A percentile compares a stretch with the other conserved stretches of the same genome.
phyloP scores from a whole-genome alignment of 257 asterid genomes.

The Verbena officinalis region DNA sequence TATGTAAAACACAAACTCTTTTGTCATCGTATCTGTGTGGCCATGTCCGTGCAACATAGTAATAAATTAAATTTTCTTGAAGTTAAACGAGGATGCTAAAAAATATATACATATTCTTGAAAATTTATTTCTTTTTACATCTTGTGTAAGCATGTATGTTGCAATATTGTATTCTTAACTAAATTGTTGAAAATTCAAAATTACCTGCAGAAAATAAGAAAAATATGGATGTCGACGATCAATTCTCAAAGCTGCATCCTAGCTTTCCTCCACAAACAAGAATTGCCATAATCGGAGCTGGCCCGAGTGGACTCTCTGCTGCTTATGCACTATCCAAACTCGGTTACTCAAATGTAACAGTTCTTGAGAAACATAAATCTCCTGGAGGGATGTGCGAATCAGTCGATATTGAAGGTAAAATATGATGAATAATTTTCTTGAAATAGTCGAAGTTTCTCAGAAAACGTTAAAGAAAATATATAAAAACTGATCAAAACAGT shows the following conservation, averaged over 20 bases:
- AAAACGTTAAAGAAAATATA: neutral
- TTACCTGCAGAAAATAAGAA: slow-evolving; percentile 19
- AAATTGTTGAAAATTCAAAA: neutral
- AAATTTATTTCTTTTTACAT: too few species aligned
- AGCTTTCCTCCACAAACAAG: slow-evolving; percentile 49
- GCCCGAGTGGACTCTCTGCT: slow-evolving; percentile 74
- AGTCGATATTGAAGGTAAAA: slow-evolving; percentile 53
- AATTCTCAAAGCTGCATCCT: slow-evolving; percentile 56
- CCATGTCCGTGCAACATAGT: too few species aligned
- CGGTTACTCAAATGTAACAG: slow-evolving; percentile 55
- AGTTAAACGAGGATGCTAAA: too few species aligned
- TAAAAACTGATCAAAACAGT: too few species aligned
- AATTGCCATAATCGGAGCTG: slow-evolving; percentile 69
- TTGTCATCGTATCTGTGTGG: too few species aligned
- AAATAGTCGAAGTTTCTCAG: neutral
- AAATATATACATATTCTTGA: too few species aligned
- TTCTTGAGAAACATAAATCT: slow-evolving; percentile 50
- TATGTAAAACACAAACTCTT: too few species aligned
- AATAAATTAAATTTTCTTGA: too few species aligned
- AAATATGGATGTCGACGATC: slow-evolving; percentile 47
- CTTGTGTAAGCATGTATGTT: slow-evolving; percentile 3
- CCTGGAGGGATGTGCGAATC: slow-evolving; percentile 86
- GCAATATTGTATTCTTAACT: neutral
- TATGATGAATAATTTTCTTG: neutral
- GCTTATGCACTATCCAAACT: slow-evolving; percentile 68